Percentiles rank a stretch among this genome's conserved stretches.
Evolutionary conservation across 495 filamentous ascomycete genomes (phyloP).

Genomic region (Penicillium soppii): DNA sequence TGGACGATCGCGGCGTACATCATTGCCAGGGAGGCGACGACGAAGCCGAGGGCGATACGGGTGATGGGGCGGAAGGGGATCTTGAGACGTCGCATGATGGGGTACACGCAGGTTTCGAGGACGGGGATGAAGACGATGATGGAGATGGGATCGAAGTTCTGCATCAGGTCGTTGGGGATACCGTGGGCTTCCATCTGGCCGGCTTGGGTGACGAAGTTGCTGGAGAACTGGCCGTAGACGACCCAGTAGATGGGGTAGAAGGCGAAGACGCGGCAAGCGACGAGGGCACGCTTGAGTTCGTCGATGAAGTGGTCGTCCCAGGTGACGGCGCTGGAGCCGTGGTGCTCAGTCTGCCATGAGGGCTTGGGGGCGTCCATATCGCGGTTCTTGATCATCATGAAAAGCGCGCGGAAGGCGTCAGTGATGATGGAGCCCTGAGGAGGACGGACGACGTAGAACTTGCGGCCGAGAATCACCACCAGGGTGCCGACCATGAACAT

Average conservation of each 20-base stretch:
- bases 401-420: constrained; percentile 59
- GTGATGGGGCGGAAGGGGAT: constrained; percentile 71
- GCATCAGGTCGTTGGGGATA: constrained; percentile 71
- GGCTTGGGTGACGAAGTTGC: constrained; percentile 59
- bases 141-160: constrained; percentile 73
- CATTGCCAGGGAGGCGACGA: constrained; percentile 64
- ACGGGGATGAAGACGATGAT: constrained; percentile 73
- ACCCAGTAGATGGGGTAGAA: constrained; percentile 65
- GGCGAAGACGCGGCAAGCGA: constrained; percentile 60
- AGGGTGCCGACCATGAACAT: constrained; percentile 56
- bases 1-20: constrained; percentile 68
- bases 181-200: constrained; percentile 55
- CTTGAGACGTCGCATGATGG: constrained; percentile 58
- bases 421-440: constrained; percentile 63
- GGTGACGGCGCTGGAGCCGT: constrained; percentile 33
- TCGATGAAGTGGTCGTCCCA: constrained; percentile 67
- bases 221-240: constrained; percentile 57
- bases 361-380: constrained; percentile 63
- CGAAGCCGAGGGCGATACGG: constrained; percentile 72
- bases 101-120: constrained; percentile 67
- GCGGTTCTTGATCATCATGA: constrained; percentile 55
- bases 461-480: constrained; percentile 54
- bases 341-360: constrained; percentile 50
- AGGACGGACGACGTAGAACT: constrained; percentile 59
- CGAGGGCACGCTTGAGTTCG: constrained; percentile 57